Conservation (phyloP, 495 filamentous ascomycete genomes). For the Aspergillus biplanus region DNA sequence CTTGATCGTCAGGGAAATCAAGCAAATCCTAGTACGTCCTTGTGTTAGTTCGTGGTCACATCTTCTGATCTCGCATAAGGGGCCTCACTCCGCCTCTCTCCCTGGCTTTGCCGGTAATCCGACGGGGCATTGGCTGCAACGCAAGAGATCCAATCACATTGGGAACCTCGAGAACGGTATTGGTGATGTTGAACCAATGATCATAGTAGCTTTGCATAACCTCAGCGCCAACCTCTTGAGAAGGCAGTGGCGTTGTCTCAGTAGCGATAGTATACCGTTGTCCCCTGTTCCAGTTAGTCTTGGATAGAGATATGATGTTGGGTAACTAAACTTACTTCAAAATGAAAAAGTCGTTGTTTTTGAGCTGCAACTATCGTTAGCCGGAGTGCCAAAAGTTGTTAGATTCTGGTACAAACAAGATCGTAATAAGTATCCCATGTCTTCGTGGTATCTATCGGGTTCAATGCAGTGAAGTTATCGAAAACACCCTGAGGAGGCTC, state of each 20-base stretch:
- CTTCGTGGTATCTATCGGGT: conserved; percentile 50
- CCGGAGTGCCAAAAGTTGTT: neutral
- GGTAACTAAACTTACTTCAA: conserved; percentile 33
- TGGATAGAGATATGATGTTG: no score
- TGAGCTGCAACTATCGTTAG: conserved; percentile 27
- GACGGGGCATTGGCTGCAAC: conserved; percentile 59
- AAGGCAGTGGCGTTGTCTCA: conserved; percentile 59
- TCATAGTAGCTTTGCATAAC: conserved; percentile 53
- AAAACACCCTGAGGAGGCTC: conserved; percentile 59
- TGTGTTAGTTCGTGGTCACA: neutral
- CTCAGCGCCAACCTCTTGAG: conserved; percentile 38
- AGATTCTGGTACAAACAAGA: conserved; percentile 27
- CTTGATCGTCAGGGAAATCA: conserved; percentile 51
- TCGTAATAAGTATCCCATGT: conserved; percentile 57
- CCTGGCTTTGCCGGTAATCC: conserved; percentile 50
- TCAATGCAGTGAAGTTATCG: conserved; percentile 56
- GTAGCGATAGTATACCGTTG: conserved; percentile 60
- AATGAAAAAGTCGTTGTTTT: conserved; percentile 43
- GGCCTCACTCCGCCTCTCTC: conserved; percentile 47
- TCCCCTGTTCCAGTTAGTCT: conserved; percentile 33
- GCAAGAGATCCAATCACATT: conserved; percentile 56
- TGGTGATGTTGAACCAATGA: conserved; percentile 54
- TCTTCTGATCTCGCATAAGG: neutral
- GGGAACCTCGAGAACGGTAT: conserved; percentile 46
- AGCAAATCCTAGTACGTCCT: conserved; percentile 49